Base-by-base conservation (phyloP, 768 basidiomycete species). In the Auriscalpium vulgare region DNA sequence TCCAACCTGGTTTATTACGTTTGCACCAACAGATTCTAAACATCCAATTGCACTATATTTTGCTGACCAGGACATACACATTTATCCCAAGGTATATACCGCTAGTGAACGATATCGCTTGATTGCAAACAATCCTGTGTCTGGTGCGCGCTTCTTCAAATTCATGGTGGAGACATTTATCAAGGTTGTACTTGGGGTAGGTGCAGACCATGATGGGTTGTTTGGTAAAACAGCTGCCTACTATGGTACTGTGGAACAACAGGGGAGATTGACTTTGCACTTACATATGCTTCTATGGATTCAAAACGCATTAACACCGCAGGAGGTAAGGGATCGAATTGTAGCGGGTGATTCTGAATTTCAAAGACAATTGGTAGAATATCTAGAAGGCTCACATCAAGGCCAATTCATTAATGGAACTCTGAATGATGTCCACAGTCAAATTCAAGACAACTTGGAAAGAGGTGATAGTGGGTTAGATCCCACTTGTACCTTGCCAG, bases 241-340 rank as follows among this genome's bases (percentile, higher is more conserved):
- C 35, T 66, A 64, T 56, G 65, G 63, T 2, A 65, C 60, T 9
- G 65, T 62, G 0, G 58, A 64, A 63, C 66, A 14, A 5, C 29
- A 29, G 29, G 29, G 29, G 4, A 29, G 29, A 29, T 5, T 29
- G 29, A 29, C 29, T 29, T 53, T 67, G 23, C 64, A 67, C n/a
- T n/a, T n/a, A n/a, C n/a, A n/a, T n/a, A n/a, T n/a, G n/a, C n/a
- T n/a, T n/a, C n/a, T n/a, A n/a, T n/a, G n/a, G n/a, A n/a, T n/a
- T n/a, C n/a, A n/a, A n/a, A n/a, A n/a, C n/a, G n/a, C n/a, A n/a
- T n/a, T n/a, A n/a, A n/a, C n/a, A n/a, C n/a, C n/a, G n/a, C n/a
- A n/a, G n/a, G n/a, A n/a, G n/a, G n/a, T n/a, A n/a, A n/a, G n/a
- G n/a, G n/a, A n/a, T n/a, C n/a, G n/a, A n/a, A n/a, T n/a, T n/a